These are phyloP conservation scores for Postia placenta DNA, from an alignment of 768 basidiomycete species.

Conservation along the genomic window DNA sequence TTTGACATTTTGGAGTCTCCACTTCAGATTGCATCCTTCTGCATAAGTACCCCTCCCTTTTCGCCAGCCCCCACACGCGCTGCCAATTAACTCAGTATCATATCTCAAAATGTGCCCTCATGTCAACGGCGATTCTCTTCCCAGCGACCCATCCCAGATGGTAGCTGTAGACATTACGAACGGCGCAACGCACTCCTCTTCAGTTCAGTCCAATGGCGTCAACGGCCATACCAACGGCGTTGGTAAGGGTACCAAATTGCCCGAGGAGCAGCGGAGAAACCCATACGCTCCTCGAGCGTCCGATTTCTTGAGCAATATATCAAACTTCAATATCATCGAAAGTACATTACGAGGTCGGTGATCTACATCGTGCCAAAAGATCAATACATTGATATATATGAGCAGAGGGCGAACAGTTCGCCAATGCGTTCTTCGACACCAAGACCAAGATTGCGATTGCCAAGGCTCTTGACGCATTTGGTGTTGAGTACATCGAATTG, in stretches of 20 bases:
- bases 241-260: conserved; percentile 18
- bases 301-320: conserved; percentile 89
- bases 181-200: conserved; percentile 27
- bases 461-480: conserved; percentile 95
- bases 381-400: conserved; percentile 9
- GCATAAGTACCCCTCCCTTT: too few species aligned
- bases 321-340: conserved; percentile 95
- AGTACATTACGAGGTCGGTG: conserved; percentile 95
- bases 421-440: conserved; percentile 99
- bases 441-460: conserved; percentile 99
- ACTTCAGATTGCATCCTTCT: too few species aligned
- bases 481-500: conserved; percentile 99
- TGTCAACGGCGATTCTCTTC: conserved; percentile 42
- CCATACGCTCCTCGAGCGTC: conserved; percentile 89
- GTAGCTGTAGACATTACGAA: conserved; percentile 59
- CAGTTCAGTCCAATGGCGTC: conserved; percentile 22
- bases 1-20: too few species aligned
- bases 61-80: too few species aligned
- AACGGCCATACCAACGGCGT: conserved; percentile 37
- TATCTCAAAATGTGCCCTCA: conserved; percentile 59
- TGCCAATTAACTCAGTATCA: too few species aligned
- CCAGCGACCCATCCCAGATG: conserved; percentile 54
- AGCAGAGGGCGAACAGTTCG: conserved; percentile 96
- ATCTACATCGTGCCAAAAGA: not conserved
- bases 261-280: conserved; percentile 47